Conservation (phyloP, 2,329 filamentous ascomycete species). For the Phyllosticta capitalensis region DNA sequence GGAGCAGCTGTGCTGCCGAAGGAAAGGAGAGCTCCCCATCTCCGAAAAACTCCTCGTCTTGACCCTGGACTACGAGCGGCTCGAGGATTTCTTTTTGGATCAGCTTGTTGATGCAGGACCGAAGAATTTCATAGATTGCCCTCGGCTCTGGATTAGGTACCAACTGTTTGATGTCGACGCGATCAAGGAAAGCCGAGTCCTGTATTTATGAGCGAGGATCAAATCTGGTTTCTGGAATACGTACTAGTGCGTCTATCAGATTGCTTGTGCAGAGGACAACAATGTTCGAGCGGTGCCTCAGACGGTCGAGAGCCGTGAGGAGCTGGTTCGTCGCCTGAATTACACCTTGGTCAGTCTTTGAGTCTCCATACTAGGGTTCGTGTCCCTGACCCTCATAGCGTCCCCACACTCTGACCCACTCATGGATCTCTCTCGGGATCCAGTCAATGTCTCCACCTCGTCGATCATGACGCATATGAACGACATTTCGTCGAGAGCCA, state of each 20-base stretch:
- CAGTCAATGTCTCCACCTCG: slow-evolving; percentile 42
- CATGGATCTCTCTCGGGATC: slow-evolving; percentile 32
- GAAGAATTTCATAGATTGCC: slow-evolving; percentile 40
- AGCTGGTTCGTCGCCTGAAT: slow-evolving; percentile 39
- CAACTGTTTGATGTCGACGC: slow-evolving; percentile 39
- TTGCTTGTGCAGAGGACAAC: slow-evolving; percentile 44
- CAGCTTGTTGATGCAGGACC: slow-evolving; percentile 38
- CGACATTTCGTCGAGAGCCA: slow-evolving; percentile 31
- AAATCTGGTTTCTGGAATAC: background rate
- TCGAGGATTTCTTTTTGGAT: slow-evolving; percentile 28
- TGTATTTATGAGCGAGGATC: slow-evolving; percentile 7
- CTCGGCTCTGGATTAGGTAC: slow-evolving; percentile 31
- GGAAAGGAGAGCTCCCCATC: background rate
- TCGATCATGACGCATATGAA: slow-evolving; percentile 41
- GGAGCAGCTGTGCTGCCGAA: background rate
- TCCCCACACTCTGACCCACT: slow-evolving; percentile 36
- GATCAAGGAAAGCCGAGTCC: slow-evolving; percentile 41
- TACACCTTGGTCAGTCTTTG: background rate
- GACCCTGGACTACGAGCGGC: slow-evolving; percentile 2
- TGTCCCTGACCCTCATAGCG: slow-evolving; percentile 29
- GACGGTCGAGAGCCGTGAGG: slow-evolving; percentile 38
- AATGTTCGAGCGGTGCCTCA: slow-evolving; percentile 35
- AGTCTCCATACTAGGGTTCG: background rate
- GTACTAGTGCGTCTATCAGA: slow-evolving; percentile 30
- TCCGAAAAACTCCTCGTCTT: background rate